These are phyloP conservation scores for Kluyveromyces sp. DNA, from an alignment of 1,139 yeast species.

Conservation along the genomic window DNA sequence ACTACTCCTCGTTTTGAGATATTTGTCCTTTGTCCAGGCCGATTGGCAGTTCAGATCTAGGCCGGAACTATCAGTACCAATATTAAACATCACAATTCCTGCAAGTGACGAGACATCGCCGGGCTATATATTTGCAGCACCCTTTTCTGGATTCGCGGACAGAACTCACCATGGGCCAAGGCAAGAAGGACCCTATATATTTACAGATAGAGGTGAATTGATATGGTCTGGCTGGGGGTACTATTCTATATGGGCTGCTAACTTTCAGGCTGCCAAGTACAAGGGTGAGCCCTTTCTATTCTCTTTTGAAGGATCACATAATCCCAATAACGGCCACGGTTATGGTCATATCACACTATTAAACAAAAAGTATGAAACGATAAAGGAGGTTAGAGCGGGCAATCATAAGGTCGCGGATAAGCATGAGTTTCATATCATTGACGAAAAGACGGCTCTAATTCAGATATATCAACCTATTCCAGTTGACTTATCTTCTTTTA, in stretches of 20 bases:
- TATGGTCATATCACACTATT: constrained; percentile 36
- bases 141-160: constrained; percentile 29
- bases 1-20: no score
- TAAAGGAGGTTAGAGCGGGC: constrained; percentile 33
- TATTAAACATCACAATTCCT: constrained; percentile 31
- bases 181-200: constrained; percentile 34
- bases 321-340: constrained; percentile 35
- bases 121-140: constrained; percentile 35
- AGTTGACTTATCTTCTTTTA: constrained; percentile 29
- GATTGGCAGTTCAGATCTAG: constrained; percentile 34
- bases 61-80: constrained; percentile 35
- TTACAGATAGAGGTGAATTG: constrained; percentile 32
- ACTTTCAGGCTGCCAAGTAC: constrained; percentile 32
- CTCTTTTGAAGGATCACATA: constrained; percentile 35
- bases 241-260: constrained; percentile 34
- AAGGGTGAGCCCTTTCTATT: constrained; percentile 30
- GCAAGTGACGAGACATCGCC: constrained; percentile 21
- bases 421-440: constrained; percentile 34
- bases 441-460: constrained; percentile 31
- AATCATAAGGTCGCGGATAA: constrained; percentile 33
- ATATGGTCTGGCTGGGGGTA: constrained; percentile 36
- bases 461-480: constrained; percentile 34
- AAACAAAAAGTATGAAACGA: constrained; percentile 29
- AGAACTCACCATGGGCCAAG: constrained; percentile 26
- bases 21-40: no score